Conservation (phyloP, 768 basidiomycete species). For the Lentinula guzmanii region DNA sequence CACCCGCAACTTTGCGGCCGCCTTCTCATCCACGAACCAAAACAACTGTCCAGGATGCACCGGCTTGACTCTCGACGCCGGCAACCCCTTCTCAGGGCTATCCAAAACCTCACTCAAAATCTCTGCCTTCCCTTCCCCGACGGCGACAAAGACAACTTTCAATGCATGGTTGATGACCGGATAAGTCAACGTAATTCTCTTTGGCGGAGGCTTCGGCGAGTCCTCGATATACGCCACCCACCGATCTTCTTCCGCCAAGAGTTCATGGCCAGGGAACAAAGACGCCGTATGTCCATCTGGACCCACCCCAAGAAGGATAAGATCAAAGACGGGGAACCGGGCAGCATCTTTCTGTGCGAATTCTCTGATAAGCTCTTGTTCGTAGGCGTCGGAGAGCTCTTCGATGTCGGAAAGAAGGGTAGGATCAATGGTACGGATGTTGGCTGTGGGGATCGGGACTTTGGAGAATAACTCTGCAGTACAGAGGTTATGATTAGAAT, state of each 20-base stretch:
- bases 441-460: conserved; percentile 66
- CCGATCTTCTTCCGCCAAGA: conserved; percentile 80
- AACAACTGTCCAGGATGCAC: conserved; percentile 77
- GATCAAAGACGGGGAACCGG: conserved; percentile 95
- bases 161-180: conserved; percentile 89
- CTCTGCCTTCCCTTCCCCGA: conserved; percentile 79
- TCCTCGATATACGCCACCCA: conserved; percentile 96
- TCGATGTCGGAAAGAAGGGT: conserved; percentile 64
- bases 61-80: conserved; percentile 77
- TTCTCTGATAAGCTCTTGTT: conserved; percentile 77
- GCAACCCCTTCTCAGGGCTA: conserved; percentile 70
- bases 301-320: conserved; percentile 95
- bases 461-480: conserved; percentile 69
- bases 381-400: conserved; percentile 76
- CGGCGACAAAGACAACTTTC: conserved; percentile 83
- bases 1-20: conserved; percentile 58
- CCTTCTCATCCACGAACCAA: conserved; percentile 93
- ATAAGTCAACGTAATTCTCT: conserved; percentile 87
- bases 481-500: conserved; percentile 88
- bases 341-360: conserved; percentile 93
- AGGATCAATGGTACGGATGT: conserved; percentile 83
- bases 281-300: conserved; percentile 98
- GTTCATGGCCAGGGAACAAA: conserved; percentile 89
- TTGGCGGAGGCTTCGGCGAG: conserved; percentile 89
- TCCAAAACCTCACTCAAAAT: conserved; percentile 72